Evolutionary conservation across 2,329 filamentous ascomycete genomes (phyloP).

Genomic region (Mycosphaerella sp.): DNA sequence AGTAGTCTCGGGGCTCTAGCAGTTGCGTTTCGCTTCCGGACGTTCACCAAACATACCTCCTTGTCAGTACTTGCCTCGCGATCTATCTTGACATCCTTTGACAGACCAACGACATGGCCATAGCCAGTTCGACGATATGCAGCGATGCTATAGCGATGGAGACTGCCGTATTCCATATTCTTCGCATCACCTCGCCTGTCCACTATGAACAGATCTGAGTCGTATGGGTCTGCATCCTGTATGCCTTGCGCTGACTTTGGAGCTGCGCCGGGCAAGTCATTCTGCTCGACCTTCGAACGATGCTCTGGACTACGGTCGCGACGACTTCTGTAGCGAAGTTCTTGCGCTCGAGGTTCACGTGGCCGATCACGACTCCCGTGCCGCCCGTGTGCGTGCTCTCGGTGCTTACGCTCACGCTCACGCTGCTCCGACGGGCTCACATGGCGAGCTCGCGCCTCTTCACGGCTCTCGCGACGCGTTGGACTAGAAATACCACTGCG

Average conservation of each 20-base stretch:
- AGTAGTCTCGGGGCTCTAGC: conserved; percentile 10
- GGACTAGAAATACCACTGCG: conserved; percentile 1
- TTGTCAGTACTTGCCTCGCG: conserved; percentile 53
- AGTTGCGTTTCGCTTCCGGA: not conserved
- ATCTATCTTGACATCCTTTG: conserved; percentile 58
- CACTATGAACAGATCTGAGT: conserved; percentile 48
- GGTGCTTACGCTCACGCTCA: not conserved
- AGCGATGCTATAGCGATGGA: conserved; percentile 67
- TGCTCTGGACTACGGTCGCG: not conserved
- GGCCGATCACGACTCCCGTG: not conserved
- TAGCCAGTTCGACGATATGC: conserved; percentile 62
- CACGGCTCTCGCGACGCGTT: not conserved
- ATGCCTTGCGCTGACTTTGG: conserved; percentile 9
- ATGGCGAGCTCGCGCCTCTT: not conserved
- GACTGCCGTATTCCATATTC: conserved; percentile 66
- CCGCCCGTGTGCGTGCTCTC: not conserved
- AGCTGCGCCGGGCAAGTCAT: not conserved
- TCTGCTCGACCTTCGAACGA: not conserved
- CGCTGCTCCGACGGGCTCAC: conserved; percentile 2
- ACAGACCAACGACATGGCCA: conserved; percentile 65
- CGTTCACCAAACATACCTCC: conserved; percentile 8
- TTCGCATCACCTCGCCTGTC: conserved; percentile 73
- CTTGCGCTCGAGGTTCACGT: conserved; percentile 1
- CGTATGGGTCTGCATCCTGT: conserved; percentile 9
- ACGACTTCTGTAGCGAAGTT: not conserved